phyloP scores from a whole-genome alignment of 768 basidiomycete species.

The Boletus tomentosulus region DNA sequence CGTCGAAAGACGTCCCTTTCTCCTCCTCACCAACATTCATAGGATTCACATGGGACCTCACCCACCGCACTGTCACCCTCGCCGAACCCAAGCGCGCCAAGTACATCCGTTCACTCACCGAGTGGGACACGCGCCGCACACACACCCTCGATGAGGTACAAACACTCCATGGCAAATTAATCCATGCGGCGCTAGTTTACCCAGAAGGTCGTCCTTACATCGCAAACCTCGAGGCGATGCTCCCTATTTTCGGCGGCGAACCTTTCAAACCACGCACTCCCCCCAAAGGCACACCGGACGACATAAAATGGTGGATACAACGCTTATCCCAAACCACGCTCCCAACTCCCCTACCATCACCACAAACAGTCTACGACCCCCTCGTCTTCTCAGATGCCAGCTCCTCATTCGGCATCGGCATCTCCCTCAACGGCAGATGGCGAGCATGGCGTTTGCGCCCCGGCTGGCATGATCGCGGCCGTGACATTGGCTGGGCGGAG shows the following conservation, averaged over 20 bases:
- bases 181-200: background rate
- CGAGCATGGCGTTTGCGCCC: no score
- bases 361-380: no score
- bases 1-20: background rate
- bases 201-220: background rate
- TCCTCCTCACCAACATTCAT: constrained; percentile 23
- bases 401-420: no score
- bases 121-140: background rate
- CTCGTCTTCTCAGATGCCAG: no score
- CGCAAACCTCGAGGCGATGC: background rate
- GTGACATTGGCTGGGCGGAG: no score
- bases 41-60: constrained; percentile 19
- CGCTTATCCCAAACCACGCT: no score
- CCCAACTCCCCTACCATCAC: no score
- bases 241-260: background rate
- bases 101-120: background rate
- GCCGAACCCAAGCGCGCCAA: background rate
- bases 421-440: no score
- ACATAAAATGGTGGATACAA: background rate
- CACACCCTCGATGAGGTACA: background rate
- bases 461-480: no score
- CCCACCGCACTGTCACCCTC: background rate
- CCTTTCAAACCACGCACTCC: background rate
- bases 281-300: background rate
- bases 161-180: background rate